Evolutionary conservation across 2,329 filamentous ascomycete genomes (phyloP).

Genomic region (Phaeoacremonium minimum): DNA sequence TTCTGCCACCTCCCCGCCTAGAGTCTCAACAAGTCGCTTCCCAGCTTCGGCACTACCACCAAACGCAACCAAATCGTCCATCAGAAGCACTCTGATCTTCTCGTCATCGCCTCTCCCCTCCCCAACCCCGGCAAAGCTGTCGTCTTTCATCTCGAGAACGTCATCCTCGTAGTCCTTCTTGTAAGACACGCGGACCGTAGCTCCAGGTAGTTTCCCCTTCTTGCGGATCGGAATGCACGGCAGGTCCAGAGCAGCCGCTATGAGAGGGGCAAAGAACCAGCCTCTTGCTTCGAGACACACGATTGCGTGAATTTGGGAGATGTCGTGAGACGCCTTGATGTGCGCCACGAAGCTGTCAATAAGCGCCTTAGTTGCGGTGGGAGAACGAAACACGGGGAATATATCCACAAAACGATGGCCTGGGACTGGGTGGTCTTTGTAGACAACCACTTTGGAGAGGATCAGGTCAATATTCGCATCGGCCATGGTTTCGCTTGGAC

Average conservation of each 20-base stretch:
- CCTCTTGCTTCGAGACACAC: neutral
- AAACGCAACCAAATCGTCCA: neutral
- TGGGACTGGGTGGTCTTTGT: neutral
- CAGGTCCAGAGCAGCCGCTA: neutral
- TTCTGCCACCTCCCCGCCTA: neutral
- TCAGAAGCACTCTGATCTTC: neutral
- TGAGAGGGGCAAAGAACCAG: neutral
- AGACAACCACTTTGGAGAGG: neutral
- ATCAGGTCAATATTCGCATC: neutral
- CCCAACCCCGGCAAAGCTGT: neutral
- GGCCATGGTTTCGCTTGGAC: neutral
- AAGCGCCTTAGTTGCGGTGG: neutral
- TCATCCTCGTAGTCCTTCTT: neutral
- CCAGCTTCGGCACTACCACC: neutral
- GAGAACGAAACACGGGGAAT: neutral
- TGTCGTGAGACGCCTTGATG: neutral
- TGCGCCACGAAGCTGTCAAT: neutral
- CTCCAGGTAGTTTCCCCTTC: neutral
- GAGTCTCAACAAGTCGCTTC: neutral
- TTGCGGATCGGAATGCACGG: neutral
- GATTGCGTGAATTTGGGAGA: neutral
- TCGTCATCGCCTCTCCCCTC: neutral
- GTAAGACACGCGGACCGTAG: neutral
- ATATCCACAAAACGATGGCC: neutral
- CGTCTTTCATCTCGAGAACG: neutral